Percentiles rank a stretch among this genome's conserved stretches.
These are phyloP conservation scores for Fusarium hostae DNA, from an alignment of 2,329 filamentous ascomycete species.

Conservation along the genomic window DNA sequence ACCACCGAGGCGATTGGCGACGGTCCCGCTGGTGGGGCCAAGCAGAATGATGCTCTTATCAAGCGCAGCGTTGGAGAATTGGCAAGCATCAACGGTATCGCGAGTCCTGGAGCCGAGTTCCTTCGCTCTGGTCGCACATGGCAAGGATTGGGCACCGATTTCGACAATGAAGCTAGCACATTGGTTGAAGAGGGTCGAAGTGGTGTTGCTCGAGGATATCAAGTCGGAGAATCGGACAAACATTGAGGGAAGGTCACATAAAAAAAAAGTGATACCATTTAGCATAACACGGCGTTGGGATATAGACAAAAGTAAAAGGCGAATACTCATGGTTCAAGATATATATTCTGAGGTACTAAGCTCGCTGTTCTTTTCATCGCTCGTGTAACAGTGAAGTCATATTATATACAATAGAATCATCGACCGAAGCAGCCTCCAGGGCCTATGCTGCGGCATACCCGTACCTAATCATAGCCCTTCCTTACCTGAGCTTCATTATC, in stretches of 20 bases:
- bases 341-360: neutral
- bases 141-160: constrained; percentile 92
- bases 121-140: constrained; percentile 85
- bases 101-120: constrained; percentile 93
- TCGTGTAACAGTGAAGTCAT: constrained; percentile 16
- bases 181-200: constrained; percentile 85
- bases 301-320: constrained; percentile 16
- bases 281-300: constrained; percentile 25
- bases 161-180: constrained; percentile 69
- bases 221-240: constrained; percentile 67
- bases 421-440: constrained; percentile 29
- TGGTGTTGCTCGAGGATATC: constrained; percentile 90
- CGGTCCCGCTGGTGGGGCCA: neutral
- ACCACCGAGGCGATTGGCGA: neutral
- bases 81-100: constrained; percentile 82
- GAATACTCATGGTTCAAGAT: neutral
- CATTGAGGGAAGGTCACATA: constrained; percentile 37
- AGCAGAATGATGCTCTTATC: constrained; percentile 58
- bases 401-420: constrained; percentile 32
- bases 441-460: constrained; percentile 16
- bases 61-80: constrained; percentile 73
- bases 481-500: neutral
- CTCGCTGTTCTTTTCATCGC: constrained; percentile 1
- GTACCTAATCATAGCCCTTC: neutral
- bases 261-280: constrained; percentile 28